Percentiles rank a stretch among this genome's conserved stretches.
Evolutionary conservation across 208 protist species (phyloP).

Genomic region (Kentomonas sorsogonicus): DNA sequence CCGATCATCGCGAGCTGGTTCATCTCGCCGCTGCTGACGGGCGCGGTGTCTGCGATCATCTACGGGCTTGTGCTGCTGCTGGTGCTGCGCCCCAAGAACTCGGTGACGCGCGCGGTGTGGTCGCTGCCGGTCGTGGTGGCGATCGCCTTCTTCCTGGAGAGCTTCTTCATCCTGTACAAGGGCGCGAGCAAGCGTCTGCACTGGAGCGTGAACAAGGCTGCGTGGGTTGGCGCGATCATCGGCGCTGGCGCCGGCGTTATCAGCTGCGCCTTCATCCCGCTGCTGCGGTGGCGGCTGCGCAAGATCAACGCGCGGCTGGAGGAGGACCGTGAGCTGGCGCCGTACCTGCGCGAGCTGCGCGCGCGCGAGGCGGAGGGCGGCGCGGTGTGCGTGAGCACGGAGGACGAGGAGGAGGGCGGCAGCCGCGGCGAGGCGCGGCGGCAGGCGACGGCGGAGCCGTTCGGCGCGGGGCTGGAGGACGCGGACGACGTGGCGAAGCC

Average conservation of each 20-base stretch:
- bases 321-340: slow-evolving; percentile 2
- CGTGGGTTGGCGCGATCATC: slow-evolving; percentile 47
- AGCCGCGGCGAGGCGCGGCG: too few relatives aligned
- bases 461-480: too few relatives aligned
- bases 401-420: not conserved
- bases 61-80: slow-evolving; percentile 31
- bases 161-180: slow-evolving; percentile 64
- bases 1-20: slow-evolving; percentile 60
- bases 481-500: not conserved
- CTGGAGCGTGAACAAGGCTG: slow-evolving; percentile 31
- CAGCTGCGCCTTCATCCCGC: slow-evolving; percentile 30
- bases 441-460: too few relatives aligned
- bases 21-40: slow-evolving; percentile 46
- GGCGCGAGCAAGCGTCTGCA: slow-evolving; percentile 43
- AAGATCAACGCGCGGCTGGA: slow-evolving; percentile 12
- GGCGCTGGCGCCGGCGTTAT: slow-evolving; percentile 25
- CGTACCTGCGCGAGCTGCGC: not conserved
- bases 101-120: slow-evolving; percentile 34
- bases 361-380: too few relatives aligned
- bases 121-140: slow-evolving; percentile 39
- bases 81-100: slow-evolving; percentile 38
- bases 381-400: not conserved
- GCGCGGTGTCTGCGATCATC: slow-evolving; percentile 30
- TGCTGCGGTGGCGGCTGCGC: slow-evolving; percentile 28
- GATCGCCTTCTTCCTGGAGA: slow-evolving; percentile 53